Evolutionary conservation across 1,284 basidiomycete species (phyloP), one percentile per base, ranked within the genome.

Genomic region (Hemileia vastatrix): DNA sequence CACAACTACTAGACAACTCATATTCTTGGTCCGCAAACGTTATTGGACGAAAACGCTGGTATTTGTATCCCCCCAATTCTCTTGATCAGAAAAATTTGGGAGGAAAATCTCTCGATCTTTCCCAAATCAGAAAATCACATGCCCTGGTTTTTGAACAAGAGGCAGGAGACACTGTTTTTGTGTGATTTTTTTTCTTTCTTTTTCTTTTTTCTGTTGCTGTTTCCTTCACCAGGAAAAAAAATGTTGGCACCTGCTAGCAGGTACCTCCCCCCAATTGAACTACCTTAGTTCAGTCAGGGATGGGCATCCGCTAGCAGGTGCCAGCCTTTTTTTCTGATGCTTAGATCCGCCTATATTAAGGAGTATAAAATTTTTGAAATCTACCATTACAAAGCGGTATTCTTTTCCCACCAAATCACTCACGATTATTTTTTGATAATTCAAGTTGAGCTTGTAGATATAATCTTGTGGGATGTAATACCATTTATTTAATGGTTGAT

Each of bases 11-110:
- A 66, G 73, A 83, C 70, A 78, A 76, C 3, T 80, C 79, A 11
- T 83, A 83, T 68, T 81, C 80, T 15, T 83, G 81, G 80, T 80
- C 79, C 4, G 80, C 81, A 2, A 83, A 83, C 67, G 69, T 82
- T 4, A 74, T 78, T 15, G 82, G 82, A 0, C 68, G 77, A 5
- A 83, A 83, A 66, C 60, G 75, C 5, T 83, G 82, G 82, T 78
- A 77, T 71, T 68, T 83, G 3, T 81, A 81, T 63, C 78, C 80
- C 5, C 81, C 82, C 0, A 68, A 67, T 0, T 63, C 68, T 9
- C 68, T 77, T 0, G 67, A 70, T 8, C 49, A 67, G 49, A 58
- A 54, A 54, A 57, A 59, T 64, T 19, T 31, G 40, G 40, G 19
- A 50, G 44, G 6, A 61, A 49, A 33, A 27, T 50, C n/a, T n/a